Base-by-base conservation (phyloP, 2,329 filamentous ascomycete species). In the Clonostachys rhizophaga region DNA sequence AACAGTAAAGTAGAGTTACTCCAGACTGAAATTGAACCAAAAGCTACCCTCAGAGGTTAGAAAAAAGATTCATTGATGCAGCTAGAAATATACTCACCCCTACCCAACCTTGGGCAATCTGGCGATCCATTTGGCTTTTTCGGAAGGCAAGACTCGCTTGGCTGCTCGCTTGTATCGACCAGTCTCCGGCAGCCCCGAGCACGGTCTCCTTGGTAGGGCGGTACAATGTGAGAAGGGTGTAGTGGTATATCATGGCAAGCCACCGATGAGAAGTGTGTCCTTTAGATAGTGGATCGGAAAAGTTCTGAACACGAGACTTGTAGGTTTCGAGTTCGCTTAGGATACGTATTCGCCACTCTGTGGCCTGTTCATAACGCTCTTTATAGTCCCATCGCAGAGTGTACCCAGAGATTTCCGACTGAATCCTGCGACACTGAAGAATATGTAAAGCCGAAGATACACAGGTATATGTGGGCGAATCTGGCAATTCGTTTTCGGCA, bases 1-100 rank as follows among this genome's bases (percentile, higher is more conserved):
- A 65, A 49, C 63, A 66, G 49, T 67, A 66, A 5, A 68, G 46
- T 3, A 68, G 55, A 1, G 63, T 62, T 2, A 66, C 56, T 9
- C 64, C 64, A 5, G 58, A 64, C 48, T 65, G 60, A 46, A 66
- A 67, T 48, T 62, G 60, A 5, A 55, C 51, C 1, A 63, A 46
- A 1, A 61, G 50, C 53, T 55, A 16, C 20, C 3, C 9, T 18
- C 24, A 10, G 9, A 30, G 24, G 24, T 30, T 30, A 14, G 14
- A 16, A 14, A 42, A 14, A 18, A 2, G 2, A n/a, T 6, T 5
- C 17, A 42, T 16, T 2, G 3, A 13, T n/a, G n/a, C 2, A 37
- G 13, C 5, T 11, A 43, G 18, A 12, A 16, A 8, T 16, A 17
- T 9, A 54, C 47, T 50, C 33, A 53, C 52, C 3, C 57, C 56